phyloP scores from a whole-genome alignment of 2,329 filamentous ascomycete species.

The Alternaria sp. region DNA sequence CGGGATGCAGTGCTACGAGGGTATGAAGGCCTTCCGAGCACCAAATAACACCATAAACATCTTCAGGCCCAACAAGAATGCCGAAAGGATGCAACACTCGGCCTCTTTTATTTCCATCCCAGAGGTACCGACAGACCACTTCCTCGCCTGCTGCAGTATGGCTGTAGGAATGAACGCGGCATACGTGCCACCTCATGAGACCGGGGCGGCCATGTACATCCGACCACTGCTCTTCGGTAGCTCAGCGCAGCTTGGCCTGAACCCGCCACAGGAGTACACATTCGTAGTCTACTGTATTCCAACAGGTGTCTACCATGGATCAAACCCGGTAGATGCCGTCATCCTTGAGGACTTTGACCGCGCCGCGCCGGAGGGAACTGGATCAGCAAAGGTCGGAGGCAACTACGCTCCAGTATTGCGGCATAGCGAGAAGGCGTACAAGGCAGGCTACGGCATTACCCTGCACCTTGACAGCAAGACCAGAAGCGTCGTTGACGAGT shows the following conservation, averaged over 20 bases:
- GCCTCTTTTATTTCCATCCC: constrained; percentile 86
- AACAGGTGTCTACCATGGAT: constrained; percentile 92
- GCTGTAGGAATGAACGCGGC: constrained; percentile 89
- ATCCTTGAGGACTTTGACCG: constrained; percentile 95
- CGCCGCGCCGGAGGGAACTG: constrained; percentile 88
- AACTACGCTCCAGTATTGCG: constrained; percentile 94
- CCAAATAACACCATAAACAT: constrained; percentile 78
- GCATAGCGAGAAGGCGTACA: constrained; percentile 82
- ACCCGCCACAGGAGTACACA: constrained; percentile 88
- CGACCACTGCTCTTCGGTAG: constrained; percentile 89
- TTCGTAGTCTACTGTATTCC: constrained; percentile 91
- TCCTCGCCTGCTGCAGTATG: constrained; percentile 77
- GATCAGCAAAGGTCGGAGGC: constrained; percentile 91
- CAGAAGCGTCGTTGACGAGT: constrained; percentile 90
- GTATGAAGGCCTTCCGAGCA: constrained; percentile 93
- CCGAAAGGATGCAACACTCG: constrained; percentile 82
- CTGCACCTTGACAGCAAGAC: constrained; percentile 88
- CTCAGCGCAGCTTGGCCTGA: constrained; percentile 84
- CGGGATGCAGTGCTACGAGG: constrained; percentile 94
- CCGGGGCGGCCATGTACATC: constrained; percentile 91
- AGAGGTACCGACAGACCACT: constrained; percentile 76
- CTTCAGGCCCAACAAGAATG: constrained; percentile 89
- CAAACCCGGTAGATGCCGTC: constrained; percentile 83
- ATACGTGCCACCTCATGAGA: constrained; percentile 88
- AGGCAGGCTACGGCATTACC: constrained; percentile 89